Conservation (phyloP, 208 protist genomes). For the Trypanosomatidae sp. region DNA sequence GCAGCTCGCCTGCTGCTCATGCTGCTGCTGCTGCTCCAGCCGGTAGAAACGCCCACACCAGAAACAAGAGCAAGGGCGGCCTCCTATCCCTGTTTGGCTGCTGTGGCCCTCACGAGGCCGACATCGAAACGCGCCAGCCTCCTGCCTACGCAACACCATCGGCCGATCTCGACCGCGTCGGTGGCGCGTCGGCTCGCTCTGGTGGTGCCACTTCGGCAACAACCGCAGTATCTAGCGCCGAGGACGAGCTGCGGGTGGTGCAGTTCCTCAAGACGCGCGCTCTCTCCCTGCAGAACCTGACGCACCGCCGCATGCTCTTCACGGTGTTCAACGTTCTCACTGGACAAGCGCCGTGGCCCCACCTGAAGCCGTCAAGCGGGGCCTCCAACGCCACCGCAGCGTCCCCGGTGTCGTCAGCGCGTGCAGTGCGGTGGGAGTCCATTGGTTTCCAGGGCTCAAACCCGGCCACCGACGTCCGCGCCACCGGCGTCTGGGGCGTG, state of each 20-base stretch:
- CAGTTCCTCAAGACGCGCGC: conserved; percentile 26
- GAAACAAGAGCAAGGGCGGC: background rate
- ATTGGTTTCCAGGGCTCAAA: conserved; percentile 83
- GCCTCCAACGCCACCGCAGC: background rate
- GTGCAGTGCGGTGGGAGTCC: conserved; percentile 51
- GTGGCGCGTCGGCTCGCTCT: background rate
- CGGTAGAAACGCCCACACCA: background rate
- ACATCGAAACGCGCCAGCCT: too few species aligned
- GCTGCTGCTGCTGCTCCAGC: too few species aligned
- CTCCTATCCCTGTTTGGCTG: background rate
- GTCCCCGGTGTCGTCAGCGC: conserved; percentile 11
- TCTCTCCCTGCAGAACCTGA: conserved; percentile 29
- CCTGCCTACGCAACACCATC: background rate
- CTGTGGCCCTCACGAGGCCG: too few species aligned
- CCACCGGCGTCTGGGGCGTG: conserved; percentile 70
- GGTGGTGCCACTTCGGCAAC: too few species aligned
- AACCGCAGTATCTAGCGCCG: background rate
- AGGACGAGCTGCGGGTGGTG: conserved; percentile 23
- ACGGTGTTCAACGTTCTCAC: conserved; percentile 57
- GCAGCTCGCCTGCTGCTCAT: too few species aligned
- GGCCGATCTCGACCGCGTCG: background rate
- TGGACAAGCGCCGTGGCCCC: conserved; percentile 7
- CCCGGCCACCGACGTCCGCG: conserved; percentile 79
- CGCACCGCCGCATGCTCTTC: conserved; percentile 54
- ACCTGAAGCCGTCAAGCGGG: background rate